Conservation (phyloP, 805 yeast species). For the Isabelozyma rhagii region DNA sequence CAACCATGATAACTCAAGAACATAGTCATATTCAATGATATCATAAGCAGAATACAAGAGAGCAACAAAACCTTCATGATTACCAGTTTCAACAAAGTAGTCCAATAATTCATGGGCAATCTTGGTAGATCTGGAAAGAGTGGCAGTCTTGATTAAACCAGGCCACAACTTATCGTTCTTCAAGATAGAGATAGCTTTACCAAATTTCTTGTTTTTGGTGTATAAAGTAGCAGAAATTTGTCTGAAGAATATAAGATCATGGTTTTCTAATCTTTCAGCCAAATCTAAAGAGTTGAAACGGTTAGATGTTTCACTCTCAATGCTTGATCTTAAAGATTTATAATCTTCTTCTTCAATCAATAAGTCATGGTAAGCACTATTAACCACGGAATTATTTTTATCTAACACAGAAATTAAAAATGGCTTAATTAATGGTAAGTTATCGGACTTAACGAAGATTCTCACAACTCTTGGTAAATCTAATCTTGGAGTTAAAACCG, state of each 20-base stretch:
- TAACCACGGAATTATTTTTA: constrained; percentile 87
- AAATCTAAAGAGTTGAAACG: constrained; percentile 89
- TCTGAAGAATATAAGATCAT: constrained; percentile 86
- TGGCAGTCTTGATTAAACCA: constrained; percentile 90
- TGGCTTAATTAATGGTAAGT: constrained; percentile 93
- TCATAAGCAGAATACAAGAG: constrained; percentile 83
- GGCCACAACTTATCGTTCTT: constrained; percentile 93
- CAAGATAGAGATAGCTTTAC: constrained; percentile 80
- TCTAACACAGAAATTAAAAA: constrained; percentile 88
- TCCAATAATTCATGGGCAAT: constrained; percentile 85
- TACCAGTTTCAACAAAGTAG: constrained; percentile 95
- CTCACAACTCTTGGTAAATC: constrained; percentile 94
- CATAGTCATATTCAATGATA: constrained; percentile 74
- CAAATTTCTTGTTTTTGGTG: constrained; percentile 92
- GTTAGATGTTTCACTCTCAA: constrained; percentile 75
- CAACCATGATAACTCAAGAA: constrained; percentile 88
- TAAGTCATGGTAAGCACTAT: constrained; percentile 91
- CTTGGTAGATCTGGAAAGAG: constrained; percentile 71
- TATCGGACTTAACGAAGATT: constrained; percentile 92
- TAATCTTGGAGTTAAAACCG: constrained; percentile 81
- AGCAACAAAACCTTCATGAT: constrained; percentile 92
- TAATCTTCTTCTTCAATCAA: constrained; percentile 96
- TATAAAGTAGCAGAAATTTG: constrained; percentile 93
- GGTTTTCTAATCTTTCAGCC: constrained; percentile 91
- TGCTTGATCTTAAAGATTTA: constrained; percentile 81